Evolutionary conservation across 192 early-diverging fungal species (phyloP).

Genomic region (Geranomyces michiganensis): DNA sequence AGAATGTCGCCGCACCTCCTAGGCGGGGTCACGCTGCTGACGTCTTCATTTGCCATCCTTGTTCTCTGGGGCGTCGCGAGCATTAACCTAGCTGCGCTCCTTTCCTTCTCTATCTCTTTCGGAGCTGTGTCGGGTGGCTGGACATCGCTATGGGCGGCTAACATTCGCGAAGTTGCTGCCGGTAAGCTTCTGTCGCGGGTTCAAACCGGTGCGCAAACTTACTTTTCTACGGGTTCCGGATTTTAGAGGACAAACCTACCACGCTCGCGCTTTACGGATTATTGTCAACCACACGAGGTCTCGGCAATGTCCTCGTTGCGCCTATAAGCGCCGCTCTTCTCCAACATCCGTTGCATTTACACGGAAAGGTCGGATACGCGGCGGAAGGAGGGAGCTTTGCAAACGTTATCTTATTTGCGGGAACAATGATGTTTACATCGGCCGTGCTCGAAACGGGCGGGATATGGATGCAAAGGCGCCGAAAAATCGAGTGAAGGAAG

Average conservation of each 20-base stretch:
- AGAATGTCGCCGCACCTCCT: conserved; percentile 1
- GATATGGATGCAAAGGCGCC: background rate
- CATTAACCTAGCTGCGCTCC: background rate
- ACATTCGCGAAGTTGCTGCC: background rate
- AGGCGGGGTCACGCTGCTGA: conserved; percentile 6
- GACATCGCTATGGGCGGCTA: conserved; percentile 1
- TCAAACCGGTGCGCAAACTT: too few species aligned
- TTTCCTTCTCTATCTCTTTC: background rate
- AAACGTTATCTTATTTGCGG: background rate
- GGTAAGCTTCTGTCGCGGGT: background rate
- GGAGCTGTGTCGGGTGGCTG: background rate
- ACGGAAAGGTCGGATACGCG: background rate
- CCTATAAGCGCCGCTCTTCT: conserved; percentile 6
- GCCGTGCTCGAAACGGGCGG: conserved; percentile 1
- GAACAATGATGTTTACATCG: conserved; percentile 3
- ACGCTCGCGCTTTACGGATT: background rate
- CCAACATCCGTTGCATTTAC: background rate
- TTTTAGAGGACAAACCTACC: conserved; percentile 1
- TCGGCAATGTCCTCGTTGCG: conserved; percentile 2
- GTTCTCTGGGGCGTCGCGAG: conserved; percentile 1
- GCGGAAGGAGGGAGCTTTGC: background rate
- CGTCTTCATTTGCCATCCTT: background rate
- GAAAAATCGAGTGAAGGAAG: background rate
- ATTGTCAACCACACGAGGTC: background rate
- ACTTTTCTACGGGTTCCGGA: too few species aligned